phyloP scores from a whole-genome alignment of 305 asterid species.

The Rubia tinctorum region DNA sequence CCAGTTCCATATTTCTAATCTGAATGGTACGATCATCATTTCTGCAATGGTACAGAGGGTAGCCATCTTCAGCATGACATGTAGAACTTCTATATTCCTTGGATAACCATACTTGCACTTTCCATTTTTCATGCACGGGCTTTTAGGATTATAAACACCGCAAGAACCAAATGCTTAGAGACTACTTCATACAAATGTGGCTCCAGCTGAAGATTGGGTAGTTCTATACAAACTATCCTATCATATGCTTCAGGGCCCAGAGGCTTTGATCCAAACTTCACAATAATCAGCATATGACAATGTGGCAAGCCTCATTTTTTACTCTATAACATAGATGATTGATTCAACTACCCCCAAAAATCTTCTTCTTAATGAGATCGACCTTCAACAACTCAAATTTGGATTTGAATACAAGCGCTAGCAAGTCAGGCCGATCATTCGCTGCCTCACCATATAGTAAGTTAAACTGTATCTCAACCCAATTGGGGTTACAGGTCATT shows the following conservation, averaged over 20 bases:
- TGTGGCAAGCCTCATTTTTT: slow-evolving; percentile 3
- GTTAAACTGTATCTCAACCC: neutral
- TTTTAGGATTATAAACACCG: neutral
- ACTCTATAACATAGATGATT: neutral
- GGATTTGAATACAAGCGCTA: neutral
- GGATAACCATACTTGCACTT: neutral
- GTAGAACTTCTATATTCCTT: neutral
- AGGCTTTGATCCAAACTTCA: neutral
- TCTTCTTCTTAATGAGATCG: neutral
- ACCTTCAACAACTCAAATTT: neutral
- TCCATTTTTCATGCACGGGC: neutral
- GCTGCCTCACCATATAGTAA: neutral
- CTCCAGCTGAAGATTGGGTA: neutral
- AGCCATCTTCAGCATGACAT: too few relatives aligned
- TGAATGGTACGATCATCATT: too few relatives aligned
- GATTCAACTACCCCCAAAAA: neutral
- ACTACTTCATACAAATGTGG: neutral
- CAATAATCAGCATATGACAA: neutral
- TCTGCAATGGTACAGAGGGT: too few relatives aligned
- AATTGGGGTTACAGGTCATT: neutral
- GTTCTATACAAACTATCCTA: neutral
- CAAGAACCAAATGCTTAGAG: neutral
- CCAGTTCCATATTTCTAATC: too few relatives aligned
- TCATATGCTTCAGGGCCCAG: neutral
- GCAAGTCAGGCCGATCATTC: neutral